phyloP scores from a whole-genome alignment of 2,329 filamentous ascomycete species.

The Phialophora tarda region DNA sequence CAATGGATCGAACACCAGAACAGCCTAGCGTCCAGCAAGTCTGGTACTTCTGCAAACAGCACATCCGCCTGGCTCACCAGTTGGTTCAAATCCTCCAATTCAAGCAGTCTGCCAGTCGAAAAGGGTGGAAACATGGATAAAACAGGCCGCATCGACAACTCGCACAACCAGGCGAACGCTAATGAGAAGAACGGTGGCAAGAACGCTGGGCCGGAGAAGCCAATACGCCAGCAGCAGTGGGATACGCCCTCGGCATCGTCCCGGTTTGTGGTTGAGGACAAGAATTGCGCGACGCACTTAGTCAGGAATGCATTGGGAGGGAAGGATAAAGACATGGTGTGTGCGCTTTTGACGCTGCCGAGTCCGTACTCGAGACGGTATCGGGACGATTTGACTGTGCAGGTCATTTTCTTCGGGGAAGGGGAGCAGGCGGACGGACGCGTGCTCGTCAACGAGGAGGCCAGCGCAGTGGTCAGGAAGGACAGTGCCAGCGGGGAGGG shows the following conservation, averaged over 20 bases:
- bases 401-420: conserved; percentile 98
- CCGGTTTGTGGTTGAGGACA: conserved; percentile 92
- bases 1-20: conserved; percentile 90
- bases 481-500: conserved; percentile 42
- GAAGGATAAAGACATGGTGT: conserved; percentile 90
- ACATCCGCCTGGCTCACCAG: conserved; percentile 70
- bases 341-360: conserved; percentile 86
- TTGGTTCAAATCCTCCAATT: conserved; percentile 59
- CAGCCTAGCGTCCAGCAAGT: conserved; percentile 40
- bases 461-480: conserved; percentile 56
- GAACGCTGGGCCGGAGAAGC: conserved; percentile 50
- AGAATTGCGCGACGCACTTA: conserved; percentile 94
- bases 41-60: conserved; percentile 46
- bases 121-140: conserved; percentile 54
- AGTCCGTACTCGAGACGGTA: conserved; percentile 91
- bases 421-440: conserved; percentile 71
- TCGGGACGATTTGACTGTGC: conserved; percentile 91
- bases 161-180: conserved; percentile 13
- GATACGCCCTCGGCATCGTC: conserved; percentile 70
- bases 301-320: conserved; percentile 94
- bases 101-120: conserved; percentile 74
- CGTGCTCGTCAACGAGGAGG: conserved; percentile 83
- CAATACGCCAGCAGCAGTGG: conserved; percentile 90
- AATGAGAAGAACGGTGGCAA: conserved; percentile 8
- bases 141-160: conserved; percentile 61